Conservation (phyloP, 1,139 yeast species). For the Tardiomyces blankii region DNA sequence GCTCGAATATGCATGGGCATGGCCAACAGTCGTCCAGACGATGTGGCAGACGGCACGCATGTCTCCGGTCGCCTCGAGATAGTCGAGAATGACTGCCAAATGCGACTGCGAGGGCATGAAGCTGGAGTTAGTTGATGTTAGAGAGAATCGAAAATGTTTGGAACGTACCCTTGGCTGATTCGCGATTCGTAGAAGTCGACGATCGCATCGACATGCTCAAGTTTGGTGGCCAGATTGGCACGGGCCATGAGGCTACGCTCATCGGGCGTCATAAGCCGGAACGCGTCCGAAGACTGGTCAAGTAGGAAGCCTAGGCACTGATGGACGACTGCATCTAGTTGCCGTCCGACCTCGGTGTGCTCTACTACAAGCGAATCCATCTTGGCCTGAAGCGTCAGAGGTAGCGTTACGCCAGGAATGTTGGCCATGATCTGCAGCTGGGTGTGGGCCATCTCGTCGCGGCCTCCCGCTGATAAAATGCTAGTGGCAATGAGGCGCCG, state of each 20-base stretch:
- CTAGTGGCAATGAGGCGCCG: conserved; percentile 79
- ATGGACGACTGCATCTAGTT: neutral
- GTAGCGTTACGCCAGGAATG: conserved; percentile 32
- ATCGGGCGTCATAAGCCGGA: neutral
- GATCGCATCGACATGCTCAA: neutral
- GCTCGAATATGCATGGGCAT: conserved; percentile 4
- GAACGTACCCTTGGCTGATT: neutral
- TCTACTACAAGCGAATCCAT: neutral
- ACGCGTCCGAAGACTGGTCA: neutral
- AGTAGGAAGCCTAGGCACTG: neutral
- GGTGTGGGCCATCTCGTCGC: conserved; percentile 25
- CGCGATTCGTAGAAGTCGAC: neutral
- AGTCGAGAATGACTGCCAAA: neutral
- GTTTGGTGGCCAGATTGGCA: neutral
- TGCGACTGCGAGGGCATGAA: neutral
- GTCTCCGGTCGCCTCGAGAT: neutral
- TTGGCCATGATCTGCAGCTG: conserved; percentile 44
- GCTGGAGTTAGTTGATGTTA: neutral
- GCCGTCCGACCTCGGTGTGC: neutral
- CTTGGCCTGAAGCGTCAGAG: conserved; percentile 5
- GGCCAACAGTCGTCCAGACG: neutral
- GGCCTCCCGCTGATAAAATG: conserved; percentile 38
- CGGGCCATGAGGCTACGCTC: neutral
- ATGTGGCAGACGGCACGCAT: neutral
- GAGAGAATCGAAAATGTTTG: neutral